phyloP scores from a whole-genome alignment of 2,329 filamentous ascomycete species.

The Parasarocladium wereldwijsianum region DNA sequence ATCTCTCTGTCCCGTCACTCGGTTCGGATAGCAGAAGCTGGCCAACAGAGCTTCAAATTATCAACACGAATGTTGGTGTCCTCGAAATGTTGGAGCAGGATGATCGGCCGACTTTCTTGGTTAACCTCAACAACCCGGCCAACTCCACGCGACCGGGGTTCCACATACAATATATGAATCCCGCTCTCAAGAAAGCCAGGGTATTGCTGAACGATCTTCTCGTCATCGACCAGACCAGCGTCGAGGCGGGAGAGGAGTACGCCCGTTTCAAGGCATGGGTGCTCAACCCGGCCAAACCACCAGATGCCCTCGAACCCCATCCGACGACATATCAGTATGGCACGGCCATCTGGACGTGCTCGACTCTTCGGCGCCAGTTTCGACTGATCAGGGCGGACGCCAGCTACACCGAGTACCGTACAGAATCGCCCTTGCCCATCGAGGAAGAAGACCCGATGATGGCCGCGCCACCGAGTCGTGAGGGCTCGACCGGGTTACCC shows the following conservation, averaged over 20 bases:
- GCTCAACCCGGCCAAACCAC: slow-evolving; percentile 36
- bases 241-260: slow-evolving; percentile 32
- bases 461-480: slow-evolving; percentile 17
- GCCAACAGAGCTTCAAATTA: slow-evolving; percentile 3
- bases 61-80: slow-evolving; percentile 38
- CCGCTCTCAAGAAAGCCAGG: slow-evolving; percentile 19
- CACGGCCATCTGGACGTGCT: slow-evolving; percentile 54
- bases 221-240: slow-evolving; percentile 29
- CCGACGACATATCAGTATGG: slow-evolving; percentile 45
- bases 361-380: slow-evolving; percentile 52
- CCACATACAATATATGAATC: slow-evolving; percentile 53
- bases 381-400: slow-evolving; percentile 49
- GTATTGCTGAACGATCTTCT: slow-evolving; percentile 26
- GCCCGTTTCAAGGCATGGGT: slow-evolving; percentile 57
- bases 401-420: slow-evolving; percentile 17
- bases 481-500: slow-evolving; percentile 22
- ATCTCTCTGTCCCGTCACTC: slow-evolving; percentile 31
- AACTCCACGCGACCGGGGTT: slow-evolving; percentile 40
- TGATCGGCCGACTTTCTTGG: slow-evolving; percentile 59
- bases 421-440: slow-evolving; percentile 23
- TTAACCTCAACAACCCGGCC: slow-evolving; percentile 48
- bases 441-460: slow-evolving; percentile 18
- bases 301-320: slow-evolving; percentile 35
- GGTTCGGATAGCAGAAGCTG: slow-evolving; percentile 28
- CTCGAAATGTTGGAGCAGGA: slow-evolving; percentile 65